Base-by-base conservation (phyloP, 129 eudicot genomes). In the Flaveria sonorensis region DNA sequence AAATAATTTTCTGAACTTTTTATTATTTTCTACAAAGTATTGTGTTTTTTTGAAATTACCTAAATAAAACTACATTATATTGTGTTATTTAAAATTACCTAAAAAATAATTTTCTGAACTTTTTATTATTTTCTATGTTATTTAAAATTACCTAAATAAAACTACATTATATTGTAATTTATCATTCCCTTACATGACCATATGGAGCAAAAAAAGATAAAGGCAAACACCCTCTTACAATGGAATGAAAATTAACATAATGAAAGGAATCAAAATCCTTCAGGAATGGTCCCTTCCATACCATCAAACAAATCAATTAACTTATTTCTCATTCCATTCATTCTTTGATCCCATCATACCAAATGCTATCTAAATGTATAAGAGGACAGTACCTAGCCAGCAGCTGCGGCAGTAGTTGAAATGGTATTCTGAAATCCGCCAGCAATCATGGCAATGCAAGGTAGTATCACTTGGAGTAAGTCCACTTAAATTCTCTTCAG, bases 391-490 rank as follows among this genome's bases (percentile, higher is more conserved):
- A 95, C 99, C 99, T 47, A 95, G 86, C 99, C 99, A 95, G 78
- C 99, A 95, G 26, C 81, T 70, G 79, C 71, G 76, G 75, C 99
- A 95, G 73, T 73, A 89, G 80, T 78, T 69, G 84, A 88, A 87
- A 79, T 86, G 83, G n/a, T 66, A 42, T 75, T 80, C 86, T 10
- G 97, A 87, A 75, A 47, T 89, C 83, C 80, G 85, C 96, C 92
- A 95, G 83, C 99, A 95, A 77, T 91, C 96, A 89, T 92, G 97
- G 70, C 99, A 95, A 73, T 65, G 90, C 39, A 84, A 73, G 83
- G 80, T 18, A 32, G 86, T 26, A 73, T 65, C 85, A 71, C 72
- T 57, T 43, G 84, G 60, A 65, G 15, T 76, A 53, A 69, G 81
- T 55, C 50, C 80, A 68, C 79, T 78, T 56, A 64, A 77, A 50